phyloP scores from a whole-genome alignment of 2,329 filamentous ascomycete genomes.

The Colletotrichum tanaceti region DNA sequence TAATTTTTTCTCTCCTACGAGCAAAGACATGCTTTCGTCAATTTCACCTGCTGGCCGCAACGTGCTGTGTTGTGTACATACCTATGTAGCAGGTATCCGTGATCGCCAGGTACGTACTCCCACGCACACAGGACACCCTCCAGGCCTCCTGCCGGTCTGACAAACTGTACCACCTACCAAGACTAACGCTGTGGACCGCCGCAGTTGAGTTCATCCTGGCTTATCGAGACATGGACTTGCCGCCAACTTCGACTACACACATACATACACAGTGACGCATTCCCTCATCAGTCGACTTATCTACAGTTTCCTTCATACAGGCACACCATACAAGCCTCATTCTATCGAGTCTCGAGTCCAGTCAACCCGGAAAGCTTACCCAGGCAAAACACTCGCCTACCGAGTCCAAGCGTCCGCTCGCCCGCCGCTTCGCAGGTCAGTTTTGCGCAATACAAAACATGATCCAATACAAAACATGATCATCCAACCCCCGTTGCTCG shows the following conservation, averaged over 20 bases:
- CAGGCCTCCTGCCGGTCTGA: not conserved
- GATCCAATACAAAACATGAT: constrained; percentile 32
- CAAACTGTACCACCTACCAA: not conserved
- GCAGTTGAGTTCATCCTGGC: not conserved
- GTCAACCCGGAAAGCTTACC: too few species aligned
- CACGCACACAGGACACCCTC: too few species aligned
- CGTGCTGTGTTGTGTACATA: too few species aligned
- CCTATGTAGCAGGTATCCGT: not conserved
- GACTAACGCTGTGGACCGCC: not conserved
- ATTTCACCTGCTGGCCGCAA: too few species aligned
- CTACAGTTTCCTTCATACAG: too few species aligned
- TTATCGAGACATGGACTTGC: not conserved
- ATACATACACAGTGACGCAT: not conserved
- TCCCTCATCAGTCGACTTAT: not conserved
- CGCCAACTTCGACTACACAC: too few species aligned
- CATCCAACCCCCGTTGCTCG: constrained; percentile 24
- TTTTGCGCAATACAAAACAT: constrained; percentile 29
- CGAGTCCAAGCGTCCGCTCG: not conserved
- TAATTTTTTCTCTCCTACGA: too few species aligned
- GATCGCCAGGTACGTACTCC: too few species aligned
- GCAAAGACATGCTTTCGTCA: too few species aligned
- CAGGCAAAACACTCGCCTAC: too few species aligned
- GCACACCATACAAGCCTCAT: too few species aligned
- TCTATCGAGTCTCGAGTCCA: not conserved
- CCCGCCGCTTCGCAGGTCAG: not conserved